Evolutionary conservation across 768 basidiomycete genomes (phyloP).

Genomic region (Leccinum obscurum): DNA sequence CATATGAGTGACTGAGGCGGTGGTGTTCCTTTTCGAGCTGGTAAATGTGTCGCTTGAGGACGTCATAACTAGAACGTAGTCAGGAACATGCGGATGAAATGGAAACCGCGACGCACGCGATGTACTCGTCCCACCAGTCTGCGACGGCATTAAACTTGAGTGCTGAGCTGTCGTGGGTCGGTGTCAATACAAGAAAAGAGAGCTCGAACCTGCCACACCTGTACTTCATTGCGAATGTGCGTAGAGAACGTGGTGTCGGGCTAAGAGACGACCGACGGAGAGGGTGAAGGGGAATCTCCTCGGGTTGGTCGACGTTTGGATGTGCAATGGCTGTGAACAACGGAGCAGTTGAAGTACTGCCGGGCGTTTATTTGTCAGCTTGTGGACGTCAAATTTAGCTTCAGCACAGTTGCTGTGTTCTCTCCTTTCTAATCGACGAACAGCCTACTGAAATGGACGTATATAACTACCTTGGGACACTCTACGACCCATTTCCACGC

Average conservation of each 20-base stretch:
- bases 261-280: conserved; percentile 3
- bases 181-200: neutral
- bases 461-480: neutral
- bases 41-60: conserved; percentile 44
- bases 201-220: conserved; percentile 21
- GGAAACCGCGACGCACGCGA: conserved; percentile 56
- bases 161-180: conserved; percentile 53
- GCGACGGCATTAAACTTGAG: conserved; percentile 90
- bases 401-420: too few species aligned
- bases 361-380: neutral
- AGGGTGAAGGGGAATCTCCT: conserved; percentile 29
- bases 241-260: conserved; percentile 4
- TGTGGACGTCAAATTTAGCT: too few species aligned
- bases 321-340: conserved; percentile 9
- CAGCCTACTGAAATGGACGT: neutral
- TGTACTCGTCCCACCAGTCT: conserved; percentile 93
- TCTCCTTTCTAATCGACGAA: neutral
- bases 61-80: conserved; percentile 62
- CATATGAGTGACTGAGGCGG: too few species aligned
- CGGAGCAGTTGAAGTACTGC: too few species aligned
- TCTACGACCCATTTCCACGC: neutral
- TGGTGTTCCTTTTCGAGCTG: too few species aligned
- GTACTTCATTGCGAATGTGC: conserved; percentile 34
- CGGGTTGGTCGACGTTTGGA: conserved; percentile 11
- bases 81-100: neutral